Percentiles rank a stretch among this genome's conserved stretches.
These are phyloP conservation scores for Neofusicoccum umdonicola DNA, from an alignment of 2,329 filamentous ascomycete species.

Conservation along the genomic window DNA sequence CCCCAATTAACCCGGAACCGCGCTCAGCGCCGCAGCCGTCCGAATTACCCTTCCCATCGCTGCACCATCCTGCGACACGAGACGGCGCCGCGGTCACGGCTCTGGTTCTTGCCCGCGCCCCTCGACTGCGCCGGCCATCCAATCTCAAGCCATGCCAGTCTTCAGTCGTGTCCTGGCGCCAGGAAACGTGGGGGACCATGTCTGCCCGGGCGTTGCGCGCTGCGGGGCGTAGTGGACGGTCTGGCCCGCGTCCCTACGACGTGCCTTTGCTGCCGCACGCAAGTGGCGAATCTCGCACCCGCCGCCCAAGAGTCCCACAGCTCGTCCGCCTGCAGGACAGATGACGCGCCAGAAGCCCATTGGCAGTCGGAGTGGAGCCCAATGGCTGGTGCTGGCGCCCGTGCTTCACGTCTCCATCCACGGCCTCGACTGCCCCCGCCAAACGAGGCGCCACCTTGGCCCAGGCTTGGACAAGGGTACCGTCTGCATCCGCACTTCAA, in stretches of 20 bases:
- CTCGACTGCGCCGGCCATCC: background rate
- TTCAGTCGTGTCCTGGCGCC: no score
- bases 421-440: background rate
- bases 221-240: background rate
- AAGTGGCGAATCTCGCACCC: background rate
- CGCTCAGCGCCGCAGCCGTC: background rate
- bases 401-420: background rate
- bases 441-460: background rate
- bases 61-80: background rate
- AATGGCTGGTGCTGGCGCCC: background rate
- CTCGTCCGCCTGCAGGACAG: background rate
- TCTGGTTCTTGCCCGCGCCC: background rate
- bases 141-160: no score
- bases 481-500: slow-evolving; percentile 1
- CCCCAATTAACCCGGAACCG: background rate
- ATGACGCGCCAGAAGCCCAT: background rate
- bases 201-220: background rate
- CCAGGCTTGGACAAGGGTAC: background rate
- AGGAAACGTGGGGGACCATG: background rate
- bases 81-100: background rate
- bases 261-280: background rate
- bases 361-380: background rate
- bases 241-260: background rate
- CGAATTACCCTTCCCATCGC: background rate
- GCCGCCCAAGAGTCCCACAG: background rate